phyloP scores from a whole-genome alignment of 257 asterid species.

The Rubia yunnanensis region DNA sequence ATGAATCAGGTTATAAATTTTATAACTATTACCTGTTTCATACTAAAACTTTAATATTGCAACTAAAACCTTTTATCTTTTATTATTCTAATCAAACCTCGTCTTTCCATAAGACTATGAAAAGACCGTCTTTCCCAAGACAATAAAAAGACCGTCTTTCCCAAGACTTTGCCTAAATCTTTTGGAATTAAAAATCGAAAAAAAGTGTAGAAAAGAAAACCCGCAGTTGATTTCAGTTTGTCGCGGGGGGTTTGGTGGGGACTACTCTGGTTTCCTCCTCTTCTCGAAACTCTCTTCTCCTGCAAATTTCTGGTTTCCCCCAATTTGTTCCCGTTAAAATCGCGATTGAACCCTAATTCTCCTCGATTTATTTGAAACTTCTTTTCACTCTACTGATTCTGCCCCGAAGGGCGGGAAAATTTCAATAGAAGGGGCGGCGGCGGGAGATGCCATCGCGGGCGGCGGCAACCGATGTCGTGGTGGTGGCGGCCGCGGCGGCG shows the following conservation, averaged over 20 bases:
- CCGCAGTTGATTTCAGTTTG: background rate
- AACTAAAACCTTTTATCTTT: too few relatives aligned
- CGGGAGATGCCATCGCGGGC: constrained; percentile 22
- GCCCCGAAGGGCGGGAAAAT: background rate
- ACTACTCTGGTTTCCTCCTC: constrained; percentile 15
- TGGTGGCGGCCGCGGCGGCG: constrained; percentile 17
- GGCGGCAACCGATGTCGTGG: constrained; percentile 16
- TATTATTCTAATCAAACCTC: too few relatives aligned
- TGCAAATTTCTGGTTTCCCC: background rate
- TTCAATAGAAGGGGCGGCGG: constrained; percentile 7
- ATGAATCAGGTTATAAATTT: too few relatives aligned
- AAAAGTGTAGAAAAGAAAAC: background rate
- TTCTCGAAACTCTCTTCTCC: constrained; percentile 8
- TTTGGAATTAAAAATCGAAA: background rate
- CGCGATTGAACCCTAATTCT: background rate
- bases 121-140: too few relatives aligned
- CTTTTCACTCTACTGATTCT: background rate
- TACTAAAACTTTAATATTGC: too few relatives aligned
- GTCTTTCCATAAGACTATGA: too few relatives aligned
- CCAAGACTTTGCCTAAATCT: too few relatives aligned
- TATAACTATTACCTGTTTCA: too few relatives aligned
- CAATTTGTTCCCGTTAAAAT: background rate
- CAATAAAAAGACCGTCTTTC: too few relatives aligned
- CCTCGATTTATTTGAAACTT: background rate
- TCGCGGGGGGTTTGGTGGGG: constrained; percentile 12